These are phyloP conservation scores for Dimargaris xerosporica DNA, from an alignment of 192 early-diverging fungal genomes.

Conservation along the genomic window DNA sequence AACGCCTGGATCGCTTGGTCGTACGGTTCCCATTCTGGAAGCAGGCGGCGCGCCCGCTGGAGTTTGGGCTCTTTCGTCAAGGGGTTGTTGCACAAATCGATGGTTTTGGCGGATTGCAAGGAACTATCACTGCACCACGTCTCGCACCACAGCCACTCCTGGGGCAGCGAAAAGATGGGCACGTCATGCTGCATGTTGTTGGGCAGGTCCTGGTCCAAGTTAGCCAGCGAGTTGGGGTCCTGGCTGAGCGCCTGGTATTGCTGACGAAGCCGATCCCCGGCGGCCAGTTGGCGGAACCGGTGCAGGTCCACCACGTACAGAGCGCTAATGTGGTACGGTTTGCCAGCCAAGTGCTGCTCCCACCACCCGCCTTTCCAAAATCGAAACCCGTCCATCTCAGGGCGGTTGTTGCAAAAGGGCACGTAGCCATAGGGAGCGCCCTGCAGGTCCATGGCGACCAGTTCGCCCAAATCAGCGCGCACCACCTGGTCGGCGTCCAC, in stretches of 20 bases:
- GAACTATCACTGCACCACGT: slow-evolving; percentile 91
- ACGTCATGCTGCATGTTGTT: slow-evolving; percentile 91
- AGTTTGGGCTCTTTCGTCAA: slow-evolving; percentile 98
- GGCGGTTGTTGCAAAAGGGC: slow-evolving; percentile 84
- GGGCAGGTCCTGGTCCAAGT: slow-evolving; percentile 95
- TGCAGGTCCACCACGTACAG: slow-evolving; percentile 92
- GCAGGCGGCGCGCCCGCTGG: slow-evolving; percentile 72
- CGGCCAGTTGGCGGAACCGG: slow-evolving; percentile 81
- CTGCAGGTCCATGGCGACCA: slow-evolving; percentile 80
- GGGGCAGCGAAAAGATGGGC: slow-evolving; percentile 82
- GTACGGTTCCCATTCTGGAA: slow-evolving; percentile 88
- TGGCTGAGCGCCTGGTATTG: slow-evolving; percentile 85
- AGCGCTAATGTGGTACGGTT: slow-evolving; percentile 93
- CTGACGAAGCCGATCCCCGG: slow-evolving; percentile 80
- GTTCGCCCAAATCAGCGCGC: slow-evolving; percentile 84
- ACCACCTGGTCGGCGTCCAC: slow-evolving; percentile 99
- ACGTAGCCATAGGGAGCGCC: slow-evolving; percentile 95
- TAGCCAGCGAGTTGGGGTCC: slow-evolving; percentile 79
- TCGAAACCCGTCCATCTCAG: slow-evolving; percentile 90
- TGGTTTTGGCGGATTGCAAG: slow-evolving; percentile 80
- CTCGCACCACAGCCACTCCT: slow-evolving; percentile 99
- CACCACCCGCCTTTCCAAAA: slow-evolving; percentile 98
- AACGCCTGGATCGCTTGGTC: slow-evolving; percentile 50
- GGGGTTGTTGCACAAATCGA: slow-evolving; percentile 99
- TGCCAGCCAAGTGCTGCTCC: slow-evolving; percentile 68